Base-by-base conservation (phyloP, 495 filamentous ascomycete genomes). In the Hypoxylon fragiforme region DNA sequence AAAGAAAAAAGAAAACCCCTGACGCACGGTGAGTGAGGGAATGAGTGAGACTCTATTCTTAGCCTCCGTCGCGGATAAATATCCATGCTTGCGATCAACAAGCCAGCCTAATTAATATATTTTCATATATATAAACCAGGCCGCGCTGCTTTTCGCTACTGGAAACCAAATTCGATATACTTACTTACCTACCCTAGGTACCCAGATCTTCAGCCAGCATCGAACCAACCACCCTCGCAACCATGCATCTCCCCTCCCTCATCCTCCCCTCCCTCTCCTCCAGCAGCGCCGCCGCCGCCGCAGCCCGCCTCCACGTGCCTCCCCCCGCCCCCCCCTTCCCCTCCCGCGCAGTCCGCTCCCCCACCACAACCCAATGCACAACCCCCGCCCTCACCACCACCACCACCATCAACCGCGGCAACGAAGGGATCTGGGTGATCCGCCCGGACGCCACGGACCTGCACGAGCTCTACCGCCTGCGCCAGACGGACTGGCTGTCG, bases 351-450 rank as follows among this genome's bases (percentile, higher is more conserved):
- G 59, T 54, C 34, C 54, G 48, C 20, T 39, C 44, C 1, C 48
- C 59, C 8, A 50, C 53, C 11, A 43, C 59, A 34, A 63, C 59
- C 15, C 14, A 42, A 12, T 63, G 59, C 26, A 54, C 59, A 12
- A 53, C 59, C 15, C 40, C 54, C 11, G 49, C 54, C 6, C 54
- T 63, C 14, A 38, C 44, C 7, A 63, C 59, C 20, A 44, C 13
- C 12, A 63, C 46, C 7, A 63, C 59, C 18, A 58, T 58, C 14
- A 63, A 63, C 15, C 34, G 59, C 8, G 59, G 54, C 14, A 43
- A 45, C 3, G 59, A 63, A n/a, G 59, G 59, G 1, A 63, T 63
- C 16, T 63, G 59, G 59, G 53, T 54, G 12, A 34, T 63, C 3
- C 44, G 49, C 9, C n/a, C 49, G n/a, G 54, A 47, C n/a, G 44